Conservation (phyloP, 495 filamentous ascomycete genomes). For the Penicilliopsis zonata region DNA sequence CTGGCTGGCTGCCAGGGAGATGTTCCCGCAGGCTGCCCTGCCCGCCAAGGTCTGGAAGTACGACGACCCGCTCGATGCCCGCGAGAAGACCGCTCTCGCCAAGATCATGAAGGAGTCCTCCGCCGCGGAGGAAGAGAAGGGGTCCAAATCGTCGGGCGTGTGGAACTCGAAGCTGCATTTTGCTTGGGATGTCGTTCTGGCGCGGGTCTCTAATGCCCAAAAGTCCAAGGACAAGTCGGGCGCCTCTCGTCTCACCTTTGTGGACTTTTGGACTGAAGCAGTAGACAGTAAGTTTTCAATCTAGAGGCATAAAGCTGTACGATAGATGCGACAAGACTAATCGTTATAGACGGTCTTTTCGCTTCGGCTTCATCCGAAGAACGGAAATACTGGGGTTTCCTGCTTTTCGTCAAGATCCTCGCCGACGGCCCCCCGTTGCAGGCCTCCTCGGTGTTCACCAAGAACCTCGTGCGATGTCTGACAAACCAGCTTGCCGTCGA, state of each 20-base stretch:
- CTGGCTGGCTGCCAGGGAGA: conserved; percentile 59
- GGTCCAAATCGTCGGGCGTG: conserved; percentile 43
- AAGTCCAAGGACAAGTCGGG: conserved; percentile 23
- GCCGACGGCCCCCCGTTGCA: conserved; percentile 32
- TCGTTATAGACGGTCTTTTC: conserved; percentile 59
- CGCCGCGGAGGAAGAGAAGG: conserved; percentile 31
- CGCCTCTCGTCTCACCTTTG: conserved; percentile 39
- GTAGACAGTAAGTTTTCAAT: conserved; percentile 59
- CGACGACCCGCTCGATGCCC: conserved; percentile 50
- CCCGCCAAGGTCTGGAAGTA: conserved; percentile 63
- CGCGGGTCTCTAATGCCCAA: conserved; percentile 21
- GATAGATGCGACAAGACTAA: no score
- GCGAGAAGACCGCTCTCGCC: conserved; percentile 50
- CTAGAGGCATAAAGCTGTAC: conserved; percentile 1
- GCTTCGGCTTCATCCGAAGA: conserved; percentile 67
- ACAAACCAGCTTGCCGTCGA: conserved; percentile 79
- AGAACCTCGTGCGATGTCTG: conserved; percentile 70
- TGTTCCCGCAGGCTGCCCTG: conserved; percentile 50
- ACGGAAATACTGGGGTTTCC: conserved; percentile 83
- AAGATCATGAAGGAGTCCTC: conserved; percentile 72
- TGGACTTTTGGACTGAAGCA: conserved; percentile 76
- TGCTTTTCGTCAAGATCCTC: conserved; percentile 66
- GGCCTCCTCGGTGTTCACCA: conserved; percentile 55
- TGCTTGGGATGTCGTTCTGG: conserved; percentile 71
- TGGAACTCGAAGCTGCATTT: conserved; percentile 78